phyloP scores from a whole-genome alignment of 345 rosid species.

The Aquilaria malaccensis region DNA sequence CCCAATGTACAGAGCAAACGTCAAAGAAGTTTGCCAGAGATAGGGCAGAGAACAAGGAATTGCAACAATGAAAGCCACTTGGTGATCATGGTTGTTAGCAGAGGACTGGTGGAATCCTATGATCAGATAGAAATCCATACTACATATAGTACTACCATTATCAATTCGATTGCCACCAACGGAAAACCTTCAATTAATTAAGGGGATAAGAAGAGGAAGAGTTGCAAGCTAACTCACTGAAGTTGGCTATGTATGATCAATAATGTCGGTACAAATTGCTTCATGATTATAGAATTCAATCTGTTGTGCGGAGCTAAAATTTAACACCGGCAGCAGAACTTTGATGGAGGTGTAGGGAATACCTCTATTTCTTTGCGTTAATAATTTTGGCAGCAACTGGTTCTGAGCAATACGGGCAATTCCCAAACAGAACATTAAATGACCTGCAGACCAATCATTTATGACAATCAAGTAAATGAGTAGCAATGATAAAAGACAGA shows the following conservation, averaged over 20 bases:
- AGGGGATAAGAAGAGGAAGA: background rate
- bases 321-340: background rate
- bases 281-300: background rate
- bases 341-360: background rate
- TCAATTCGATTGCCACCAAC: no score
- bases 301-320: background rate
- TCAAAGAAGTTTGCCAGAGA: constrained; percentile 2
- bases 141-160: background rate
- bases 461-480: constrained; percentile 8
- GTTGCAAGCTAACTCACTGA: background rate
- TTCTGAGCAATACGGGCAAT: constrained; percentile 75
- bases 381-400: constrained; percentile 63
- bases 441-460: constrained; percentile 38
- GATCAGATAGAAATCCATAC: background rate
- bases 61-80: constrained; percentile 2
- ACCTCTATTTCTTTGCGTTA: constrained; percentile 18
- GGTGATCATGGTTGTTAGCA: background rate
- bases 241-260: background rate
- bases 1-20: background rate
- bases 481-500: background rate
- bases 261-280: background rate
- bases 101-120: background rate
- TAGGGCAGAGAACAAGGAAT: background rate
- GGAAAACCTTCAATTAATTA: no score
- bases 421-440: constrained; percentile 66